Evolutionary conservation across 2,329 filamentous ascomycete species (phyloP).

Genomic region (Hortaea werneckii): DNA sequence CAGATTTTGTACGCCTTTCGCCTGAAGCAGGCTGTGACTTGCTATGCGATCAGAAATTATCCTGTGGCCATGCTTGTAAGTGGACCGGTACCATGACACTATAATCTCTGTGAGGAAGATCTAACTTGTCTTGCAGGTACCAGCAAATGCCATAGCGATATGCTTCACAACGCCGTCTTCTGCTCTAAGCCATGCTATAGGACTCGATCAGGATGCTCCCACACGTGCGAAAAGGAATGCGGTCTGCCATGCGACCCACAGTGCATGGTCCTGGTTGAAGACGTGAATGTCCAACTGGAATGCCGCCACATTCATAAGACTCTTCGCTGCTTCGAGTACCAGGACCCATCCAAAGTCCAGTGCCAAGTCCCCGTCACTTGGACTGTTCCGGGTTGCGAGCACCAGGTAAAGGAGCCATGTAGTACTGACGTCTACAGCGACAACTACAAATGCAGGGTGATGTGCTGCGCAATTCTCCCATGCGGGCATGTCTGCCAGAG

Average conservation of each 20-base stretch:
- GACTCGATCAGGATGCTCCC: conserved; percentile 28
- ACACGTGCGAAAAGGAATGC: conserved; percentile 32
- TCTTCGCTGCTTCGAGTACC: conserved; percentile 23
- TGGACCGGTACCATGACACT: too few species aligned
- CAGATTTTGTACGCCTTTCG: conserved; percentile 45
- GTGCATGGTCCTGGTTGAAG: conserved; percentile 24
- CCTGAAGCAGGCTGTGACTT: conserved; percentile 54
- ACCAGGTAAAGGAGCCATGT: conserved; percentile 44
- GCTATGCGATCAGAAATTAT: conserved; percentile 37
- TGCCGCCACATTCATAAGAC: conserved; percentile 18
- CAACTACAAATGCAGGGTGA: conserved; percentile 38
- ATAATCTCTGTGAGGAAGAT: too few species aligned
- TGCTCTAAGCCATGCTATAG: conserved; percentile 33
- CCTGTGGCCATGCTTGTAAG: conserved; percentile 37
- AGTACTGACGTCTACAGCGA: conserved; percentile 32
- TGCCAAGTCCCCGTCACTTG: conserved; percentile 42
- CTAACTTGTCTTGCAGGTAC: too few species aligned
- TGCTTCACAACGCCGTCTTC: conserved; percentile 31
- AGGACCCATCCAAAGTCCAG: conserved; percentile 36
- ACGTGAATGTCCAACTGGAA: conserved; percentile 18
- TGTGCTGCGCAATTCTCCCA: conserved; percentile 37
- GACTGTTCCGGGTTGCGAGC: conserved; percentile 45
- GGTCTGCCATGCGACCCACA: conserved; percentile 30
- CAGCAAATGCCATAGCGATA: conserved; percentile 36
- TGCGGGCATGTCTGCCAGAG: conserved; percentile 57